These are phyloP conservation scores for Thuidium tamariscinum DNA, from an alignment of 225 moss, liverwort and hornwort species.

Conservation along the genomic window DNA sequence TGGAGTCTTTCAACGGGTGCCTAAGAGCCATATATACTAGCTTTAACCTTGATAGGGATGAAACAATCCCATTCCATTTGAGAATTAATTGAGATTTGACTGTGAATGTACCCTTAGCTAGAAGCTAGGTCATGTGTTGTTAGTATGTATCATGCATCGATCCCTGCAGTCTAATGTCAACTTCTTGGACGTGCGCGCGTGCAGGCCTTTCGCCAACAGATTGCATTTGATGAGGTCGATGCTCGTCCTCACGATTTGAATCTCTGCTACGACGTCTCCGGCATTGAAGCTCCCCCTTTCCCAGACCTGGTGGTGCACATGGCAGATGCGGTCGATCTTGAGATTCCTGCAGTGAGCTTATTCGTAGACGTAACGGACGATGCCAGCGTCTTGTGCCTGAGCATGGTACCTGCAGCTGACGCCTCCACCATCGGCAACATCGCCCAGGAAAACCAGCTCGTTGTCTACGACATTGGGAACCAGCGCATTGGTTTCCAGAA, in stretches of 20 bases:
- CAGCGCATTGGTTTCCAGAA: not conserved
- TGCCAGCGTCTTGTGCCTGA: not conserved
- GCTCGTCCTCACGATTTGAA: not conserved
- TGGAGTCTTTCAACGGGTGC: no score
- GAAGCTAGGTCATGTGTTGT: not conserved
- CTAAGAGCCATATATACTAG: no score
- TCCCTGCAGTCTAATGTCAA: not conserved
- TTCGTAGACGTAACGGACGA: not conserved
- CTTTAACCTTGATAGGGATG: no score
- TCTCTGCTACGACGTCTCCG: constrained; percentile 5
- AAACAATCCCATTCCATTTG: no score
- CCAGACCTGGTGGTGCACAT: not conserved
- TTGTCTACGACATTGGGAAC: not conserved
- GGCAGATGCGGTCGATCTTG: not conserved
- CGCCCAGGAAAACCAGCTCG: not conserved
- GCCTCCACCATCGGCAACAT: not conserved
- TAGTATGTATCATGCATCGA: not conserved
- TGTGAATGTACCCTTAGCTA: not conserved
- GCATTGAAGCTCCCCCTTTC: not conserved
- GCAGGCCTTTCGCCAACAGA: not conserved
- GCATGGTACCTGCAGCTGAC: not conserved
- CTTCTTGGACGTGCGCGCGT: not conserved
- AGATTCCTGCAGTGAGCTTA: not conserved
- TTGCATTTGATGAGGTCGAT: not conserved
- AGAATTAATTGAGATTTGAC: no score